Evolutionary conservation across 2,329 filamentous ascomycete genomes (phyloP).

Genomic region (Talaromyces sp.): DNA sequence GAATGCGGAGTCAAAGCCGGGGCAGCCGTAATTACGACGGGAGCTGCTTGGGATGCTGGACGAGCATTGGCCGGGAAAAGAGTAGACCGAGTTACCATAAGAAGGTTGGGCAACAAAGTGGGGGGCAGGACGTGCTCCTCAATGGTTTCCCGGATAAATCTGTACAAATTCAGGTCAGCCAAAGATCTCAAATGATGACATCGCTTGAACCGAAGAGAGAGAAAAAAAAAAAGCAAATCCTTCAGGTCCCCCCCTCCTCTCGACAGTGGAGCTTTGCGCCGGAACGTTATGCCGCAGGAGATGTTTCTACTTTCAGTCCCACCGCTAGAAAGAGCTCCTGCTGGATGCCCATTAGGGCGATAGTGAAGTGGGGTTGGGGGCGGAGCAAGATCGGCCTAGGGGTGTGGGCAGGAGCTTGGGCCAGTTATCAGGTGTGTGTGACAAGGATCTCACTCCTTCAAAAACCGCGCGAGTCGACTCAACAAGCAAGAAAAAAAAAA

Average conservation of each 20-base stretch:
- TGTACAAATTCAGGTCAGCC: conserved; percentile 28
- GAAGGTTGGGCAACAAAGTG: conserved; percentile 64
- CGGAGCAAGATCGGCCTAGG: conserved; percentile 34
- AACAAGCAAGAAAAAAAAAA: not conserved
- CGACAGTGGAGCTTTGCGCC: conserved; percentile 25
- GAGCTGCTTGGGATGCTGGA: conserved; percentile 51
- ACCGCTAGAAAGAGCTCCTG: conserved; percentile 13
- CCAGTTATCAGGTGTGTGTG: conserved; percentile 26
- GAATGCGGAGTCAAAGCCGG: conserved; percentile 24
- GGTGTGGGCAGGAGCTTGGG: conserved; percentile 34
- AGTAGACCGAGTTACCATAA: conserved; percentile 66
- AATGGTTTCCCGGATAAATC: conserved; percentile 50
- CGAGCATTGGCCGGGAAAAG: conserved; percentile 86
- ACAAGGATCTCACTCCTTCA: conserved; percentile 18
- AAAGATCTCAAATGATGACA: conserved; percentile 24
- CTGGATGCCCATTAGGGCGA: conserved; percentile 15
- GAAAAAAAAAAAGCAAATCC: conserved; percentile 17
- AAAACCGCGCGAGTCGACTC: conserved; percentile 4
- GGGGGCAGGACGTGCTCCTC: conserved; percentile 67
- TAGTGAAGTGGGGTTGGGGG: conserved; percentile 25
- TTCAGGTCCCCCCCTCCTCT: conserved; percentile 1
- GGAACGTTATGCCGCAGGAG: conserved; percentile 12
- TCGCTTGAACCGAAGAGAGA: conserved; percentile 13
- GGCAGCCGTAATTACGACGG: conserved; percentile 37
- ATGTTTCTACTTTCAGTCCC: conserved; percentile 8